These are phyloP conservation scores for Chlorella sp. DNA, from an alignment of 139 green algal genomes.

Conservation along the genomic window DNA sequence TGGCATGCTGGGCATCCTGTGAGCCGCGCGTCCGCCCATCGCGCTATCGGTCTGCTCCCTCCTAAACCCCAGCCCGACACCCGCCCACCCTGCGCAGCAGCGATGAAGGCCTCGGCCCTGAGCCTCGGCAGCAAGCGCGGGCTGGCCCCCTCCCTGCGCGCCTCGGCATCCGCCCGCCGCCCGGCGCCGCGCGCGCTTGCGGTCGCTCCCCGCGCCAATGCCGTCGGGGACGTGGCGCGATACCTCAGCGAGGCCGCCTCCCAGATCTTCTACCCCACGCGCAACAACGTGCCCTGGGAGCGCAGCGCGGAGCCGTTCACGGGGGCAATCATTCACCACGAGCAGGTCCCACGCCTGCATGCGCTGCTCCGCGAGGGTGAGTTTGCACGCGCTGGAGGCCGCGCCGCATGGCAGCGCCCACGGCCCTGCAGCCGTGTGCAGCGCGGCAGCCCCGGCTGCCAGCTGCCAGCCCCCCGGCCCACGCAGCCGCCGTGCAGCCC, in stretches of 20 bases:
- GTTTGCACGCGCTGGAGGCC: no score
- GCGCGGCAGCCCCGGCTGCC: no score
- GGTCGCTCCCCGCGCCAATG: background rate
- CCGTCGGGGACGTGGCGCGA: constrained; percentile 4
- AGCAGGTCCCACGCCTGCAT: constrained; percentile 15
- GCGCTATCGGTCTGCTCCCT: background rate
- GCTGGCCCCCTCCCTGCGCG: background rate
- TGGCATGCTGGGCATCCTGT: background rate
- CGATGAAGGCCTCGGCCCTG: background rate
- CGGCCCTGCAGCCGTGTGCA: no score
- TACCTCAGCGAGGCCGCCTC: constrained; percentile 32
- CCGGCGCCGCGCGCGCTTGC: background rate
- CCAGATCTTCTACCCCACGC: constrained; percentile 25
- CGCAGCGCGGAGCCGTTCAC: background rate
- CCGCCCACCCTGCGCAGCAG: background rate
- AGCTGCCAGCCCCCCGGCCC: no score
- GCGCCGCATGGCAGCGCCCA: no score
- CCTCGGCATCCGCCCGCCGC: background rate
- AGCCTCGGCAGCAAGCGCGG: background rate
- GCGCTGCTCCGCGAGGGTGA: constrained; percentile 9
- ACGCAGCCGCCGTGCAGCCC: no score
- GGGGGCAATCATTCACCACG: constrained; percentile 30
- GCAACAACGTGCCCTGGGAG: constrained; percentile 30
- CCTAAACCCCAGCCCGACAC: background rate
- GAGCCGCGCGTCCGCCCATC: background rate